Percentiles rank a stretch among this genome's conserved stretches.
These are phyloP conservation scores for Elongisporangium prolatum DNA, from an alignment of 352 stramenopile species.

Conservation along the genomic window DNA sequence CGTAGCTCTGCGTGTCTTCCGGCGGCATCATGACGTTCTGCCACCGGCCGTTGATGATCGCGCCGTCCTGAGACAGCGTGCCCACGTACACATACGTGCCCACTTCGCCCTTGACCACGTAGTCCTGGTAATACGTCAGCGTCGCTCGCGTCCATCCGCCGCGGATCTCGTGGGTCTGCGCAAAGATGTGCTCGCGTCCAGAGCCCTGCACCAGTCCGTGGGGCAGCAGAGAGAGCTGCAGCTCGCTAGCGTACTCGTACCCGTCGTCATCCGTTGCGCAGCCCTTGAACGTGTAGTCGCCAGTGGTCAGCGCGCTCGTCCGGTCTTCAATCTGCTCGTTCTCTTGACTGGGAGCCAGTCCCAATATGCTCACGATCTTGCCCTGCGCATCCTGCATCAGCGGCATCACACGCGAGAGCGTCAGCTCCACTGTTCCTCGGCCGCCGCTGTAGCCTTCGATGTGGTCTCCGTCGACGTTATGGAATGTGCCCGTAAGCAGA, in stretches of 20 bases:
- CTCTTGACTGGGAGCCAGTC: constrained; percentile 3
- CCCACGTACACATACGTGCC: constrained; percentile 50
- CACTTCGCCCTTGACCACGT: constrained; percentile 54
- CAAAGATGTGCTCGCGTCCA: constrained; percentile 52
- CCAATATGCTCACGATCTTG: background rate
- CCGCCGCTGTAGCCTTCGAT: constrained; percentile 44
- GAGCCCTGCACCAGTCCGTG: constrained; percentile 29
- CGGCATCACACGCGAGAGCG: constrained; percentile 27
- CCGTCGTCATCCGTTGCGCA: constrained; percentile 60
- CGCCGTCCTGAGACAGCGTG: constrained; percentile 27
- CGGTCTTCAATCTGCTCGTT: constrained; percentile 19
- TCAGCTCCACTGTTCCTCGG: constrained; percentile 50
- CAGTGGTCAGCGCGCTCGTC: constrained; percentile 44
- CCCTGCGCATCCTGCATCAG: background rate
- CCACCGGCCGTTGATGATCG: constrained; percentile 43
- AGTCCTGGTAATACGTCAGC: constrained; percentile 49
- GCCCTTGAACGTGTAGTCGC: constrained; percentile 47
- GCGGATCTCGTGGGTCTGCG: constrained; percentile 35
- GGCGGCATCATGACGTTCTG: constrained; percentile 31
- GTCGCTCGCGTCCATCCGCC: constrained; percentile 27
- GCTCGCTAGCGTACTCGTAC: constrained; percentile 68
- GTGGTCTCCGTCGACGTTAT: constrained; percentile 54
- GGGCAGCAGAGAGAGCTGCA: constrained; percentile 35
- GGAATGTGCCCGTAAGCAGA: constrained; percentile 44
- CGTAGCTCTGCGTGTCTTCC: constrained; percentile 1